Evolutionary conservation across 2,329 filamentous ascomycete genomes (phyloP), one percentile per base, ranked within the genome.

Genomic region (Botrytis elliptica): DNA sequence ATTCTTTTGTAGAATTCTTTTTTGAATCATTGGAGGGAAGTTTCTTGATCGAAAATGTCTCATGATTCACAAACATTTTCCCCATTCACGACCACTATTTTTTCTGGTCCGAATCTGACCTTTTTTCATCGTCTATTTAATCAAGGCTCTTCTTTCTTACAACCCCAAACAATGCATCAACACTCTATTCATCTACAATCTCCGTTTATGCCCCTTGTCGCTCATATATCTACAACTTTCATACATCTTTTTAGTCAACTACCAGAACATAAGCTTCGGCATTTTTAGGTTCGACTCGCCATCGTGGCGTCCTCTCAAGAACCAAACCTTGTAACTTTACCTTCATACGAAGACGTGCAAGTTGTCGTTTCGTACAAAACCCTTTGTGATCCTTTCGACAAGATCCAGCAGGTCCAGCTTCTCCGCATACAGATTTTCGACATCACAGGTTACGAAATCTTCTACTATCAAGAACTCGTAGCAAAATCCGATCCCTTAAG

Each of bases 291-390:
- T 29, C 6, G 60, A n/a, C 52, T 29, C 44, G 20, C 12, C 76
- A 78, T 71, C 62, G 59, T 78, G 76, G 78, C 77, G 66, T 71
- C 76, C 38, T 60, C 75, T 38, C 38, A 74, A 44, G 75, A 77
- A 52, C 29, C 65, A 20, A 74, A 52, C 29, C 67, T 75, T 69
- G 42, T 68, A 25, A 67, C 49, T 44, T 18, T 59, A 22, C 70
- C 76, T 5, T 76, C 74, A 14, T 49, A 63, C 22, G 73, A 74
- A 12, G 71, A 78, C 55, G 20, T n/a, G 33, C 76, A 74, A 72
- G 70, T 78, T 25, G 49, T 77, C 46, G 67, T 75, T 44, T 76
- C 73, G 9, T 73, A 76, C 71, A 60, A 59, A 57, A 75, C 70
- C 4, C 75, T 78, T 18, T 66, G 64, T 59, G 73, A 75, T 60